Evolutionary conservation across 176 grass and related monocot species (phyloP).

Genomic region (Panicum miliaceum): DNA sequence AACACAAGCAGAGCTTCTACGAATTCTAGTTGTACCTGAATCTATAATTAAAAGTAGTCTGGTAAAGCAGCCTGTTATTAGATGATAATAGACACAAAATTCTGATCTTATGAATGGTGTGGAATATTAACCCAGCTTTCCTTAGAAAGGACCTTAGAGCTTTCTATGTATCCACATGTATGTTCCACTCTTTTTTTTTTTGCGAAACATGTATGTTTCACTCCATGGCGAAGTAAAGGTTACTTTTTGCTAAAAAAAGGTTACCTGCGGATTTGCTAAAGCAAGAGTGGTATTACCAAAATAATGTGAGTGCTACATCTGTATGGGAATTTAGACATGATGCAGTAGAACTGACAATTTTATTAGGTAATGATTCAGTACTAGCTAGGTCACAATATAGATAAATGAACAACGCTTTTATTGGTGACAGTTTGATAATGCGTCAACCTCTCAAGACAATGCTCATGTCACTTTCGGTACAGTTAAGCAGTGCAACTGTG

Average conservation of each 20-base stretch:
- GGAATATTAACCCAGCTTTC: background rate
- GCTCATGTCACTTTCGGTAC: constrained; percentile 39
- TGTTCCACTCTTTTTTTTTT: too few species aligned
- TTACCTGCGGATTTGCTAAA: too few species aligned
- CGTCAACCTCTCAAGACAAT: background rate
- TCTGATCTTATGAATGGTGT: background rate
- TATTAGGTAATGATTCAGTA: background rate
- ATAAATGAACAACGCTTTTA: constrained; percentile 11
- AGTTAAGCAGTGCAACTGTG: constrained; percentile 8
- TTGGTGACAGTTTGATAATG: constrained; percentile 10
- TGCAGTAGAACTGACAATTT: background rate
- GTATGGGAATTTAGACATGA: background rate
- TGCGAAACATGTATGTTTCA: too few species aligned
- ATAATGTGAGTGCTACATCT: background rate
- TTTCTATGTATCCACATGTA: too few species aligned
- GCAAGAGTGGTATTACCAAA: background rate
- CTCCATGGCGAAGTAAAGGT: too few species aligned
- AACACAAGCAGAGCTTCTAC: background rate
- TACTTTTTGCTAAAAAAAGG: too few species aligned
- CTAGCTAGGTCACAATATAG: background rate
- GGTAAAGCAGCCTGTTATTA: too few species aligned
- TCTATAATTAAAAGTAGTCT: background rate
- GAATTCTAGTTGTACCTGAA: background rate
- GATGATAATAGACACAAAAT: background rate
- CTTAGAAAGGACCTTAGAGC: background rate